Evolutionary conservation across 1,139 yeast species (phyloP).

Genomic region (Debaryomyces udenii): DNA sequence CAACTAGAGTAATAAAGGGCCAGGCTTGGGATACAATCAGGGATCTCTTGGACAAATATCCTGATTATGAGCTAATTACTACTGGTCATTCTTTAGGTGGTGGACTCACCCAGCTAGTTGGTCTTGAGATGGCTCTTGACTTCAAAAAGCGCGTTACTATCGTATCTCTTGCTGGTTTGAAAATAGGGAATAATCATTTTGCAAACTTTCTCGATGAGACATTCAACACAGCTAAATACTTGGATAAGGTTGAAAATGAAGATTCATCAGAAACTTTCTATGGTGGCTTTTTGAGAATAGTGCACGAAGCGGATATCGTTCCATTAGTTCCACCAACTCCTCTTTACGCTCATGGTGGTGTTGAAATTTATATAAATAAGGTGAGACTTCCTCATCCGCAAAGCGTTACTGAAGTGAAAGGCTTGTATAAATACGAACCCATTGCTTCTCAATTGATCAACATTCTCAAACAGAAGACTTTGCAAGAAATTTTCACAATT

Average conservation of each 20-base stretch:
- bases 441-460: conserved; percentile 4
- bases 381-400: conserved; percentile 4
- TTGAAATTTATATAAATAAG: conserved; percentile 7
- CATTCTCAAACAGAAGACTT: conserved; percentile 1
- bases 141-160: conserved; percentile 5
- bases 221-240: no score
- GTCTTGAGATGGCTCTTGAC: conserved; percentile 2
- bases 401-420: not conserved
- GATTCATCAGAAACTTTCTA: not conserved
- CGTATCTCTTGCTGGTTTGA: conserved; percentile 6
- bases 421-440: conserved; percentile 2
- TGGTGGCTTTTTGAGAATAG: conserved; percentile 6
- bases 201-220: conserved; percentile 1
- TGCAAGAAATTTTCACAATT: conserved; percentile 2
- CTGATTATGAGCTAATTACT: conserved; percentile 7
- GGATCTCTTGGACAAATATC: conserved; percentile 2
- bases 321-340: conserved; percentile 6
- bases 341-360: conserved; percentile 6
- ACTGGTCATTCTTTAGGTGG: conserved; percentile 9
- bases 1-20: conserved; percentile 3
- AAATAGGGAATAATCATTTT: conserved; percentile 6
- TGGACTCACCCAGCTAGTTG: conserved; percentile 3
- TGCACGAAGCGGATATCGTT: conserved; percentile 6
- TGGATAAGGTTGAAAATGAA: not conserved
- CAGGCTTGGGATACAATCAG: conserved; percentile 3